These are phyloP conservation scores for Capsicum rhomboideum DNA, from an alignment of 257 asterid species.

Conservation along the genomic window DNA sequence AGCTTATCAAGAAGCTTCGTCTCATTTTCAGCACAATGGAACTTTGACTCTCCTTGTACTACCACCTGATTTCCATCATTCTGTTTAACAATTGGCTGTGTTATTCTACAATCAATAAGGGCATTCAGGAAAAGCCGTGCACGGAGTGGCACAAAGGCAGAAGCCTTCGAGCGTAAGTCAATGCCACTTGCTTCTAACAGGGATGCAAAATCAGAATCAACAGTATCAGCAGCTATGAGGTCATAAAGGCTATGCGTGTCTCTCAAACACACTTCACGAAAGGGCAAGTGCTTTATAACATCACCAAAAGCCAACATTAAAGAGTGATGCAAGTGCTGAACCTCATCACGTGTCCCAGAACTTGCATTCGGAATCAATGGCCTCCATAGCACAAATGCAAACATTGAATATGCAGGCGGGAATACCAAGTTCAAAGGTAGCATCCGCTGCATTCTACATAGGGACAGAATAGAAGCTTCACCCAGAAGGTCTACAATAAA, in stretches of 20 bases:
- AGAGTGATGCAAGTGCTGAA: constrained; percentile 56
- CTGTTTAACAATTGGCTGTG: constrained; percentile 36
- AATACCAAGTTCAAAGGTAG: constrained; percentile 64
- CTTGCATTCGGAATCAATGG: constrained; percentile 48
- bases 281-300: constrained; percentile 82
- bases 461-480: constrained; percentile 75
- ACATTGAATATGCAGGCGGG: constrained; percentile 85
- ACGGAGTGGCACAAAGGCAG: constrained; percentile 89
- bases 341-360: constrained; percentile 70
- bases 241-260: constrained; percentile 73
- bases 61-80: constrained; percentile 50
- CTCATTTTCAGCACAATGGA: constrained; percentile 51
- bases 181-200: constrained; percentile 57
- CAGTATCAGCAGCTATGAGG: constrained; percentile 60
- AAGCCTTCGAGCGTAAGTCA: constrained; percentile 53
- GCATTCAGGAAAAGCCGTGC: constrained; percentile 87
- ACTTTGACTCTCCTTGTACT: constrained; percentile 55
- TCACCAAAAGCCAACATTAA: constrained; percentile 50
- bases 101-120: constrained; percentile 73
- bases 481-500: constrained; percentile 80
- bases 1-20: constrained; percentile 64
- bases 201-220: constrained; percentile 79
- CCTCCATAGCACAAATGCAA: constrained; percentile 79
- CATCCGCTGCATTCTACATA: constrained; percentile 79
- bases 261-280: constrained; percentile 87